Base-by-base conservation (phyloP, 2,329 filamentous ascomycete genomes). In the Diplodia sapinea region DNA sequence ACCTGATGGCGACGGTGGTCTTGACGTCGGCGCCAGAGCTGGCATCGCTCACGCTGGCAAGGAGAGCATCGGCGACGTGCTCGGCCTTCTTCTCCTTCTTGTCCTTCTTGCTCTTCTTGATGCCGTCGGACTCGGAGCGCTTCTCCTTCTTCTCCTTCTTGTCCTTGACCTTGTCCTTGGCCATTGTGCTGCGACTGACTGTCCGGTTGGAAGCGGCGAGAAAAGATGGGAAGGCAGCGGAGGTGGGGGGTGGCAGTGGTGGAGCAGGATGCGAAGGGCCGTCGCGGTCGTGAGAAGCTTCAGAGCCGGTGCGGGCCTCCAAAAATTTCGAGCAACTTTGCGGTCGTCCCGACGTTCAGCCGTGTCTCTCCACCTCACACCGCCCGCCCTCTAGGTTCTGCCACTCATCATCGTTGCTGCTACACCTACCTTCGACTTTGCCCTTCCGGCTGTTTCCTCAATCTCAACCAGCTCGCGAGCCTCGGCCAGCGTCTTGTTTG, bases 131-230 rank as follows among this genome's bases (percentile, higher is more conserved):
- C 70, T 79, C 78, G 36, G 77, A 72, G 40, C 80, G 87, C 87
- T 91, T 91, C 73, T 91, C 88, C 83, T 91, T 90, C 85, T 91
- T 91, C 52, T 86, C 83, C 76, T 85, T 85, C 77, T 81, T 82
- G 65, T 80, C 79, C 76, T 79, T 79, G 73, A 77, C 78, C 59
- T 76, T 80, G 47, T 69, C 68, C 54, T 79, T 80, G 64, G 75
- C 74, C 78, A 79, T 79, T 72, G 68, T 74, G 40, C 51, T 31
- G 63, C 38, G 62, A 13, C 54, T 52, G 4, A 13, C 33, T 29
- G 40, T 11, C n/a, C 31, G 38, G 13, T 4, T 33, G 29, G 11
- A 17, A 33, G 17, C 29, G 7, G 63, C 26, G 36, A 38, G 23
- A 23, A 9, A 5, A 40, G 36, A 33, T 33, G 55, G 43, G 20